These are phyloP conservation scores for Monosporascus sp. DNA, from an alignment of 2,329 filamentous ascomycete genomes.

Conservation along the genomic window DNA sequence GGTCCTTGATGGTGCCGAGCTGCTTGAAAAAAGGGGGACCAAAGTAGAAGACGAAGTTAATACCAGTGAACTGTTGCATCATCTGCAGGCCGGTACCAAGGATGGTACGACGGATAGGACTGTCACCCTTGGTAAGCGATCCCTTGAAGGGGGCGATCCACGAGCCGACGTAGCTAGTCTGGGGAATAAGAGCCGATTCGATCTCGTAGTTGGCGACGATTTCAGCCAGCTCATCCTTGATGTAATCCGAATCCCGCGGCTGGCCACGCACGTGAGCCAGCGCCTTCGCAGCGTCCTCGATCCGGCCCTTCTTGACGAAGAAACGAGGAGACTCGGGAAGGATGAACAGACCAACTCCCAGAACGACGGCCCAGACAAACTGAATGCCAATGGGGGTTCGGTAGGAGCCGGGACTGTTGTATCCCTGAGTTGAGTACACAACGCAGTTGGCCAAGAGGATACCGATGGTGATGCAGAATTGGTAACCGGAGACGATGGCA, in stretches of 20 bases:
- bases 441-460: constrained; percentile 65
- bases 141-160: constrained; percentile 58
- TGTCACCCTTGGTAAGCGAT: constrained; percentile 48
- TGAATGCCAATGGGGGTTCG: constrained; percentile 68
- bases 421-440: constrained; percentile 58
- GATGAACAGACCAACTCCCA: constrained; percentile 31
- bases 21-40: constrained; percentile 67
- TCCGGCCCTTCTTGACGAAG: constrained; percentile 61
- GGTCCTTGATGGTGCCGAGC: constrained; percentile 58
- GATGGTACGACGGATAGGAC: constrained; percentile 51
- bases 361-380: constrained; percentile 44
- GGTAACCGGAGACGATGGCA: constrained; percentile 68
- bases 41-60: constrained; percentile 73
- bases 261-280: constrained; percentile 61
- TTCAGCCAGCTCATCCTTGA: constrained; percentile 66
- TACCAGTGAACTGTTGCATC: constrained; percentile 40
- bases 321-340: constrained; percentile 65
- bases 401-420: constrained; percentile 57
- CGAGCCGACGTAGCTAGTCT: constrained; percentile 49
- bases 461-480: constrained; percentile 73
- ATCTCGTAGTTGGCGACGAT: constrained; percentile 71
- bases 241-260: constrained; percentile 56
- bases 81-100: constrained; percentile 29
- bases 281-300: constrained; percentile 53
- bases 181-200: constrained; percentile 56